Base-by-base conservation (phyloP, 1,139 yeast species). In the Yamadazyma mexicana region DNA sequence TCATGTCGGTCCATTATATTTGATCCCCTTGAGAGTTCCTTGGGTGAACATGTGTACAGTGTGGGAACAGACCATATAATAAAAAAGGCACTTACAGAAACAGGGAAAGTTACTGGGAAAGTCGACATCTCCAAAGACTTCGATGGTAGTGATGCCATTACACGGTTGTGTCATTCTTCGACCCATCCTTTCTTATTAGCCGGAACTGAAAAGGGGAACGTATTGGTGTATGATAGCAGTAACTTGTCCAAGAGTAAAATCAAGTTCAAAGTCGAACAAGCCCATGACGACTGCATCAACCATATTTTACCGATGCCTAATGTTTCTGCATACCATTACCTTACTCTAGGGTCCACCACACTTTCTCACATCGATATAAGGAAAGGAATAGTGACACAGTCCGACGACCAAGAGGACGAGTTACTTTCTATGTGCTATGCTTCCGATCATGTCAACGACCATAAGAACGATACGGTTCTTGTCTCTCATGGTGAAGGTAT, bases 381-480 rank as follows among this genome's bases (percentile, higher is more conserved):
- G 39, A 87, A 86, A 51, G 85, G 83, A 11, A 66, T 81, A 0
- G 55, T 79, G 4, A 67, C 77, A 1, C 81, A 79, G 43, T 77
- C 85, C 26, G 98, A 89, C 49, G 92, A 89, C 55, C 98, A 92
- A 63, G 96, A 87, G 49, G 98, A 92, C 55, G 98, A 92, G 58
- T 67, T 92, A 24, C 63, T 91, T 37, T 74, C 92, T 35, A 85
- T 89, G 58, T 71, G 87, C 35, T 83, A 77, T 62, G 76, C 83
- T 0, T 56, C 68, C 1, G 86, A 83, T 46, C 54, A 49, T 38
- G 53, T 60, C 17, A 58, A 51, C 30, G 79, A 76, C n/a, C 69
- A 72, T 17, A 76, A 75, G 28, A 83, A 79, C 43, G 88, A 83
- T 32, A 69, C 77, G 2, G 81, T 81, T 2, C 69, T 83, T 16